These are phyloP conservation scores for Ocimum tenuiflorum DNA, from an alignment of 257 asterid species.

Conservation along the genomic window DNA sequence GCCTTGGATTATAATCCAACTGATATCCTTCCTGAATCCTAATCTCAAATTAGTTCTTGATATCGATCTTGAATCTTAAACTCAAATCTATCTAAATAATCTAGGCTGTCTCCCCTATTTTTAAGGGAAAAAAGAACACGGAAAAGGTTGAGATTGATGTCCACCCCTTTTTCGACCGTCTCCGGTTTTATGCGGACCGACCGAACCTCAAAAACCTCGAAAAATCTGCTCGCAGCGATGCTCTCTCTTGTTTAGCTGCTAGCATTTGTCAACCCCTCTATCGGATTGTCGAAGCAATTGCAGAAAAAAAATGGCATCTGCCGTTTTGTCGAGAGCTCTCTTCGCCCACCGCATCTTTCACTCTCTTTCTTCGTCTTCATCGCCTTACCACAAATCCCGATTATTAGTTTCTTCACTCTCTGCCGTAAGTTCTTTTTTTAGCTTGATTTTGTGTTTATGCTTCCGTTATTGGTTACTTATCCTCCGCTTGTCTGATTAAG, in stretches of 20 bases:
- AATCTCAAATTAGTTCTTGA: too few species aligned
- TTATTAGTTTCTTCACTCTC: constrained; percentile 26
- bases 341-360: constrained; percentile 50
- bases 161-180: background rate
- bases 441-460: background rate
- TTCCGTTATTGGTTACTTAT: background rate
- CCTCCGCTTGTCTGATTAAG: too few species aligned
- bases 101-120: too few species aligned
- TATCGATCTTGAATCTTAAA: too few species aligned
- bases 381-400: constrained; percentile 33
- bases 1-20: too few species aligned
- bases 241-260: background rate
- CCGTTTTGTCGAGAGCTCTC: constrained; percentile 50
- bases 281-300: background rate
- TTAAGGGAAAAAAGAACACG: background rate
- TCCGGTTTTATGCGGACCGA: too few species aligned
- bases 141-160: background rate
- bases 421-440: constrained; percentile 36
- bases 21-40: too few species aligned
- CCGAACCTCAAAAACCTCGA: background rate
- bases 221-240: background rate
- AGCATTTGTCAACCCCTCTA: background rate
- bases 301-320: constrained; percentile 47
- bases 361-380: constrained; percentile 30
- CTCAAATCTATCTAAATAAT: too few species aligned